These are phyloP conservation scores for Forsythia suspensa DNA, from an alignment of 257 asterid species.

Conservation along the genomic window DNA sequence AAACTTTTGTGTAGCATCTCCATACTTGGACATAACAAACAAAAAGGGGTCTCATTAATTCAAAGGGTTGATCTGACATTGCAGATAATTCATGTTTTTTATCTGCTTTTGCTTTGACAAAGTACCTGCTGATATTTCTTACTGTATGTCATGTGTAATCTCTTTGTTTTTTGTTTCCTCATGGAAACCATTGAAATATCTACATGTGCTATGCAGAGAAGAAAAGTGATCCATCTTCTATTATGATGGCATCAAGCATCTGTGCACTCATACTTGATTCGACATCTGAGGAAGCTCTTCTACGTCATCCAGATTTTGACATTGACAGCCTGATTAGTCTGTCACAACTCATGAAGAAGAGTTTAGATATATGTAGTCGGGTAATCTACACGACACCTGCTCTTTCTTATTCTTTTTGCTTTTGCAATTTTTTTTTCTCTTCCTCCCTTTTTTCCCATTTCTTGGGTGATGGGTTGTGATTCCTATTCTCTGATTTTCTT, in stretches of 20 bases:
- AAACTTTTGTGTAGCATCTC: not conserved
- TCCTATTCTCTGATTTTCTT: not conserved
- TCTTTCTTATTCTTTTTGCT: not conserved
- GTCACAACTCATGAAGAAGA: slow-evolving; percentile 57
- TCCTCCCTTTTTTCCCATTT: not conserved
- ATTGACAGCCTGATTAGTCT: slow-evolving; percentile 40
- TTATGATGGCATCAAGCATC: slow-evolving; percentile 83
- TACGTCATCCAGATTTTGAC: slow-evolving; percentile 49
- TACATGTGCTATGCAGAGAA: slow-evolving; percentile 36
- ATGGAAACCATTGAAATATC: slow-evolving; percentile 3
- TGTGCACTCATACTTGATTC: slow-evolving; percentile 69
- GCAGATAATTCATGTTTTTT: not conserved
- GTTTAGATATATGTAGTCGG: slow-evolving; percentile 47
- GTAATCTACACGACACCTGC: slow-evolving; percentile 27
- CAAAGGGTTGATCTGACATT: not conserved
- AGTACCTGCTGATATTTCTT: slow-evolving; percentile 8
- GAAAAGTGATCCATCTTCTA: slow-evolving; percentile 36
- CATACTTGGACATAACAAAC: not conserved
- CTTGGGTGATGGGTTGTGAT: not conserved
- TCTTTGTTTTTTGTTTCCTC: slow-evolving; percentile 8
- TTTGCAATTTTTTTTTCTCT: not conserved
- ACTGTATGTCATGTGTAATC: not conserved
- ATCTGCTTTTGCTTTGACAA: not conserved
- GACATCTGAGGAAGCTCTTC: slow-evolving; percentile 75
- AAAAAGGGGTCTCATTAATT: not conserved